Conservation (phyloP, 352 stramenopile genomes). For the Phytophthora pseudosyringae region DNA sequence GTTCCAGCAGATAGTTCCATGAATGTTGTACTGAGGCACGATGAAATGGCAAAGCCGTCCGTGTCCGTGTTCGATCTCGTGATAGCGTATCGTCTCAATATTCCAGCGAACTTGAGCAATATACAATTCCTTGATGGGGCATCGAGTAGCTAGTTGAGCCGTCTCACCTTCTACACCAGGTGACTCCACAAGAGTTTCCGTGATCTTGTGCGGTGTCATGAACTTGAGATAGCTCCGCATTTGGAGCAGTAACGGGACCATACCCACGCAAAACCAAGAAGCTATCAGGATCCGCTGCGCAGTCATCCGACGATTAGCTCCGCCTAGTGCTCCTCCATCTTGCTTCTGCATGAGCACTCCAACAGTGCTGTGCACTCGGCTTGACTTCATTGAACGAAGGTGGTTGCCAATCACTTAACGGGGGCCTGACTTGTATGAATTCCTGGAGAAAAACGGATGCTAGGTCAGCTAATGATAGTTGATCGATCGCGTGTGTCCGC, state of each 20-base stretch:
- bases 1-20: constrained; percentile 10
- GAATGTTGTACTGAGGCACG: constrained; percentile 21
- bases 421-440: no score
- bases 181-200: not conserved
- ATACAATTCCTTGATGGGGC: constrained; percentile 11
- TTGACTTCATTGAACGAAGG: not conserved
- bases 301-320: not conserved
- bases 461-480: not conserved
- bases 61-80: not conserved
- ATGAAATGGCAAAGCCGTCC: constrained; percentile 17
- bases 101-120: constrained; percentile 26
- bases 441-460: not conserved
- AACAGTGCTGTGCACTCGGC: not conserved
- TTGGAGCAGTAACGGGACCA: constrained; percentile 1
- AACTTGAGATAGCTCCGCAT: constrained; percentile 22
- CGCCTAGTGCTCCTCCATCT: not conserved
- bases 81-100: constrained; percentile 1
- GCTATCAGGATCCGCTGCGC: constrained; percentile 1
- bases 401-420: not conserved
- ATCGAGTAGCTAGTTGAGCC: not conserved
- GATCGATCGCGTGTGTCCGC: not conserved
- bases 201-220: constrained; percentile 25
- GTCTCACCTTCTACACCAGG: not conserved
- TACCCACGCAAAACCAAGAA: constrained; percentile 7
- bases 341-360: not conserved